A percentile compares a stretch with the other conserved stretches of the same genome.
These are phyloP conservation scores for Apophysomyces variabilis DNA, from an alignment of 371 early-diverging fungal genomes.

Conservation along the genomic window DNA sequence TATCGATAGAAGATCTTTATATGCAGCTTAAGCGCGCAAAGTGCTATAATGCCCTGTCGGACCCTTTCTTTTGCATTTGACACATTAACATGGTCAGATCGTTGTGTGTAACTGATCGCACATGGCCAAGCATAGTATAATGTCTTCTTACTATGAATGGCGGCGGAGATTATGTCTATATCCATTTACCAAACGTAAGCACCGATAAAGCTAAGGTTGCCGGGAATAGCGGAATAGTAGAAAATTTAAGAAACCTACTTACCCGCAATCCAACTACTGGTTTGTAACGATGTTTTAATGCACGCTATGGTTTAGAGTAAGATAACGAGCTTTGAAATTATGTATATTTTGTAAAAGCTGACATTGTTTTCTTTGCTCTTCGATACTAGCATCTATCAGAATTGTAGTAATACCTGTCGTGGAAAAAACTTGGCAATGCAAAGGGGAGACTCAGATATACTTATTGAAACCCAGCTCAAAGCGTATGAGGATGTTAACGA, in stretches of 20 bases:
- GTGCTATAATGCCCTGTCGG: not conserved
- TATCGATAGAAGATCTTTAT: not conserved
- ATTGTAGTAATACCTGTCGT: not conserved
- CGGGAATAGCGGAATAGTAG: not conserved
- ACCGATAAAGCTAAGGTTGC: not conserved
- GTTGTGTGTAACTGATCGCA: not conserved
- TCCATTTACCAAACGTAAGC: not conserved
- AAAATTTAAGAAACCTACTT: not conserved
- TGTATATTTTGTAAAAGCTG: not conserved
- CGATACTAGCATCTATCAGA: not conserved
- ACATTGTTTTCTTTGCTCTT: not conserved
- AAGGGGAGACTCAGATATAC: not conserved
- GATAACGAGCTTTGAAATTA: not conserved
- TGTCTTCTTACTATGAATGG: not conserved
- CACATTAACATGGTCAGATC: not conserved
- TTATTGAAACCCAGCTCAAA: not conserved
- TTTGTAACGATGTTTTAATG: not conserved
- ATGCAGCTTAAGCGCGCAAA: not conserved
- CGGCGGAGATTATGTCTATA: not conserved
- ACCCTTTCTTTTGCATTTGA: slow-evolving; percentile 1
- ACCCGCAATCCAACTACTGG: not conserved
- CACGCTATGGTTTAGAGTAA: not conserved
- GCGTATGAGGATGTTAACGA: not conserved
- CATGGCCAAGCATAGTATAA: not conserved
- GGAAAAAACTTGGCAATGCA: not conserved